phyloP scores from a whole-genome alignment of 495 filamentous ascomycete genomes.

The Pyrenula aspistea region DNA sequence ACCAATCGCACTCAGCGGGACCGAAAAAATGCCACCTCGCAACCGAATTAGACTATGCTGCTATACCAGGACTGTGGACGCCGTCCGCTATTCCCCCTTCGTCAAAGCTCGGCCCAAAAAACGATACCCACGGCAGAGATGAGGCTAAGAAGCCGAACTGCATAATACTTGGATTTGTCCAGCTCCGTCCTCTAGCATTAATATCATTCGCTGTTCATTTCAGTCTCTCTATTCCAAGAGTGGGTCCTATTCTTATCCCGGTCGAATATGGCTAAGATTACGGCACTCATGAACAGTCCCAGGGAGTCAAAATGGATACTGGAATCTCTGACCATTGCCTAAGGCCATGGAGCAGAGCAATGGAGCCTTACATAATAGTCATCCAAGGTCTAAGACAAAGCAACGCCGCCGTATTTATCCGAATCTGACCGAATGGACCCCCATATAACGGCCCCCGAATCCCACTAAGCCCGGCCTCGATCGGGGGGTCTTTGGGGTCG shows the following conservation, averaged over 20 bases:
- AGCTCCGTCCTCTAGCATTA: background rate
- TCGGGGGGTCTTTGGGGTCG: background rate
- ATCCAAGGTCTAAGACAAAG: background rate
- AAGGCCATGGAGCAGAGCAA: background rate
- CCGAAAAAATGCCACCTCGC: background rate
- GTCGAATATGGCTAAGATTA: no score
- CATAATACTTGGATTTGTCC: background rate
- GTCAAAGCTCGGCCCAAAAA: background rate
- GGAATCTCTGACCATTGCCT: no score
- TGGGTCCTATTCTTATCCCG: background rate
- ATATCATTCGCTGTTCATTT: background rate
- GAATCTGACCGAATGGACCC: background rate
- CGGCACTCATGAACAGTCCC: no score
- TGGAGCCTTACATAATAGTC: background rate
- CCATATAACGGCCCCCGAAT: background rate
- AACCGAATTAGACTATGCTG: background rate
- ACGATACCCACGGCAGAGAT: background rate
- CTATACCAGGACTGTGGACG: background rate
- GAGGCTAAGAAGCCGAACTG: background rate
- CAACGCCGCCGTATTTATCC: background rate
- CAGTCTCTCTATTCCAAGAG: background rate
- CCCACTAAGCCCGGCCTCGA: background rate
- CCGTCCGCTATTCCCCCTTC: background rate
- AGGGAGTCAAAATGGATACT: no score
- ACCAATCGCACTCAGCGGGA: background rate